Conservation (phyloP, 192 early-diverging fungal genomes). For the Spizellomyces sp. region DNA sequence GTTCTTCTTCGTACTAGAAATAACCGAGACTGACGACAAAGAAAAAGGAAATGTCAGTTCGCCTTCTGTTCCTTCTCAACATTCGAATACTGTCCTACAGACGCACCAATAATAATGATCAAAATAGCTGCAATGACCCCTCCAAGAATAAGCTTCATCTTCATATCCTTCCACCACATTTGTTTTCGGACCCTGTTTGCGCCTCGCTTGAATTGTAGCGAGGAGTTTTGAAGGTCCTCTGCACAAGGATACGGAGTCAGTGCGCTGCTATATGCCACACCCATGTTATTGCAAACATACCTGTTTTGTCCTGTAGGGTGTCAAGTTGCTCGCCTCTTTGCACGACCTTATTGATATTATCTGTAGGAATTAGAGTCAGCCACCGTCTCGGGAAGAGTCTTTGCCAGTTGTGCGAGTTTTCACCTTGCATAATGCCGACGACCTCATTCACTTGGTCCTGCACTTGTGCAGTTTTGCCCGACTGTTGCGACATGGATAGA, state of each 20-base stretch:
- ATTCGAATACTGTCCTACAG: too few relatives aligned
- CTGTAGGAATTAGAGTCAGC: constrained; percentile 18
- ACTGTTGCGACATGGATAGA: not conserved
- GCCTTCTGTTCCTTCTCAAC: too few relatives aligned
- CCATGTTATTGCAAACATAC: constrained; percentile 38
- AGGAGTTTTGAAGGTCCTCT: constrained; percentile 70
- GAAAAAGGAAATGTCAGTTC: too few relatives aligned
- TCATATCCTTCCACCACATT: constrained; percentile 99
- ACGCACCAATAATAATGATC: constrained; percentile 72
- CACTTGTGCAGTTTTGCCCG: constrained; percentile 65
- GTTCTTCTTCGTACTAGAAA: too few relatives aligned
- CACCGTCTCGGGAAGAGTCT: not conserved
- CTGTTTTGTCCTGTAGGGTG: constrained; percentile 77
- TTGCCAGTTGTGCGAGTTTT: not conserved
- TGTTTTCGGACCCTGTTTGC: constrained; percentile 79
- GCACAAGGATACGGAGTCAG: constrained; percentile 1
- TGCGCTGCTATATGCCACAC: not conserved
- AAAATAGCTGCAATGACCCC: constrained; percentile 75
- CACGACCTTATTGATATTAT: constrained; percentile 89
- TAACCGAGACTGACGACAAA: too few relatives aligned
- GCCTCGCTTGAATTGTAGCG: constrained; percentile 76
- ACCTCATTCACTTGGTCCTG: constrained; percentile 88
- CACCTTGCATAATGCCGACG: constrained; percentile 77
- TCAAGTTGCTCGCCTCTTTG: constrained; percentile 86
- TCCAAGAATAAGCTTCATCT: constrained; percentile 88